Base-by-base conservation (phyloP, 1,284 basidiomycete genomes). In the Cystobasidium sp. region DNA sequence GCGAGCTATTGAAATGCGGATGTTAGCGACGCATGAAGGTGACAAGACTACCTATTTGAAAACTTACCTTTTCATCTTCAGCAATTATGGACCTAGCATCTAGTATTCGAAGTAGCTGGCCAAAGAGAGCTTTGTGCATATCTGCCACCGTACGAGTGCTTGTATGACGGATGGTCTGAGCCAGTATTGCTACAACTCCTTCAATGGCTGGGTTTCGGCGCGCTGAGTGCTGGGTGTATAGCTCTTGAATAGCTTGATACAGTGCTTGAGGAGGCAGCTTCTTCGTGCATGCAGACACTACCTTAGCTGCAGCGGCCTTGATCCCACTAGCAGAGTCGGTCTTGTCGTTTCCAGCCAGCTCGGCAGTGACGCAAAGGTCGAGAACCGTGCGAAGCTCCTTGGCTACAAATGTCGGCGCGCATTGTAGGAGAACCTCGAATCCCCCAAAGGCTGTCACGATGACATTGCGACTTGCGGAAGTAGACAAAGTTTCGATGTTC, bases 51-150 rank as follows among this genome's bases (percentile, higher is more conserved):
- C 63, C 24, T 49, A 41, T 43, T 31, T 31, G 31, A 31, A 72
- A 68, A 65, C 80, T 78, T 76, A 87, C 85, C 78, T 85, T 47
- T 46, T 12, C 14, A 20, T 41, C 82, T 62, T 78, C 76, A 76
- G 77, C 81, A 24, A 79, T 77, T 59, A 80, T 81, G 55, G 78
- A 77, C 53, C 87, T 86, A 6, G 89, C 79, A 76, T 92, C 91
- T 76, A 97, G 90, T 1, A 89, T 89, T 39, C 90, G 88, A 58
- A 97, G 84, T 85, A 97, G 91, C 65, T 93, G 86, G 74, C 89
- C 90, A 84, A 94, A 96, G 47, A 93, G 80, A 0, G 86, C 77
- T 63, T 91, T 90, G 74, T 95, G 83, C 70, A 91, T 86, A 39
- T 89, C 88, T 7, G 89, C 84, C 1, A 97, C 86, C 6, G 87